phyloP scores from a whole-genome alignment of 1,284 basidiomycete species.

The Malassezia caprae region DNA sequence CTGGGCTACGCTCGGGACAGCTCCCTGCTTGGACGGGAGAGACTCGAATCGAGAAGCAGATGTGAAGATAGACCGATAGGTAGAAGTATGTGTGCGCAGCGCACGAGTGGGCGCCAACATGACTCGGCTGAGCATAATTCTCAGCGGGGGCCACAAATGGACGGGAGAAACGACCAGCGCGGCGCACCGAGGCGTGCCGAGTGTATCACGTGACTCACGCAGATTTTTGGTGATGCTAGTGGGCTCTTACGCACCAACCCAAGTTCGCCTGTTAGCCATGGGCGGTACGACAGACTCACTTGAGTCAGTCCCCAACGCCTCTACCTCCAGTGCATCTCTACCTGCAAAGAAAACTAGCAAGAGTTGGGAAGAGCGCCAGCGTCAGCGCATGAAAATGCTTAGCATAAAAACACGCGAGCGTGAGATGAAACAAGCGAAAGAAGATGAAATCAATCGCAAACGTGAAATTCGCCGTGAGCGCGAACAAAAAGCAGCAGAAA shows the following conservation, averaged over 20 bases:
- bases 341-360: neutral
- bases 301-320: neutral
- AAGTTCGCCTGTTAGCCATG: neutral
- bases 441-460: slow-evolving; percentile 10
- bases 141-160: neutral
- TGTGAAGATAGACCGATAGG: neutral
- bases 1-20: neutral
- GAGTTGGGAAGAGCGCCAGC: slow-evolving; percentile 6
- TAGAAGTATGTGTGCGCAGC: neutral
- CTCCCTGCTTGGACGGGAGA: neutral
- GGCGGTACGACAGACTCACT: neutral
- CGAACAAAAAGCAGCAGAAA: slow-evolving; percentile 15
- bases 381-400: slow-evolving; percentile 9
- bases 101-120: slow-evolving; percentile 5
- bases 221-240: neutral
- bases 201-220: neutral
- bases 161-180: slow-evolving; percentile 1
- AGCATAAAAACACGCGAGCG: slow-evolving; percentile 12
- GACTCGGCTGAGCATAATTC: slow-evolving; percentile 8
- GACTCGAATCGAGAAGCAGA: neutral
- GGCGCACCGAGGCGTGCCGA: neutral
- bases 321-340: neutral
- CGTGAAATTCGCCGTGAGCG: slow-evolving; percentile 12
- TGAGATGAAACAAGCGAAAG: slow-evolving; percentile 12
- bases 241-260: neutral